A percentile compares a stretch with the other conserved stretches of the same genome.
phyloP scores from a whole-genome alignment of 441 rosid species.

The Gossypium laxum region DNA sequence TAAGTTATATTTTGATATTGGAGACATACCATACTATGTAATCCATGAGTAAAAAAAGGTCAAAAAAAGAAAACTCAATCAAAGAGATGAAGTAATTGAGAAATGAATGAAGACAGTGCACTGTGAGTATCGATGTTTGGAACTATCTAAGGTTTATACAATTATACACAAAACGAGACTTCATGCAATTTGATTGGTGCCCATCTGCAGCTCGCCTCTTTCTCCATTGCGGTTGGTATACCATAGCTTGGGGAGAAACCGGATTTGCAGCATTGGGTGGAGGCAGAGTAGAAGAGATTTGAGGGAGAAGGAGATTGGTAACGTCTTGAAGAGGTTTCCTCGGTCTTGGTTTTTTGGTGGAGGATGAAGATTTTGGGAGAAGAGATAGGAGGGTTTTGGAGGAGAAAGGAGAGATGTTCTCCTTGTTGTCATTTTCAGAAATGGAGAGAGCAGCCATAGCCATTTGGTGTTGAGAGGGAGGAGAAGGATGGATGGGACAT shows the following conservation, averaged over 20 bases:
- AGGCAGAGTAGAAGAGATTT: slow-evolving; percentile 1
- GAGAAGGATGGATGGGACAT: neutral
- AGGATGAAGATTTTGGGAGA: slow-evolving; percentile 4
- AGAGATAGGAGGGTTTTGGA: neutral
- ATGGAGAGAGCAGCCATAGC: slow-evolving; percentile 19
- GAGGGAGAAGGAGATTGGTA: slow-evolving; percentile 19
- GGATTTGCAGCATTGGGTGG: neutral
- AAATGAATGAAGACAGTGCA: neutral
- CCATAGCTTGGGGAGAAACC: neutral
- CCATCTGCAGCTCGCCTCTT: slow-evolving; percentile 17
- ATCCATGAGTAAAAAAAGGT: neutral
- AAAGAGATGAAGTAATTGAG: neutral
- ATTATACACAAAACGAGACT: slow-evolving; percentile 14
- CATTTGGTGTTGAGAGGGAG: neutral
- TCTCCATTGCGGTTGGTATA: slow-evolving; percentile 13
- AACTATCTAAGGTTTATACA: slow-evolving; percentile 25
- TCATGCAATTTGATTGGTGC: slow-evolving; percentile 6
- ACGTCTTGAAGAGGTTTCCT: slow-evolving; percentile 35
- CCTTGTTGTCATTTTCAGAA: slow-evolving; percentile 21
- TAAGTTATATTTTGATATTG: neutral
- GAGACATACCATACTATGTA: neutral
- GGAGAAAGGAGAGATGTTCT: slow-evolving; percentile 25
- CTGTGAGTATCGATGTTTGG: neutral
- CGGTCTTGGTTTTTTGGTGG: neutral
- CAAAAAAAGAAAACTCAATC: neutral